Base-by-base conservation (phyloP, 2,329 filamentous ascomycete genomes). In the Colletotrichum sp. region DNA sequence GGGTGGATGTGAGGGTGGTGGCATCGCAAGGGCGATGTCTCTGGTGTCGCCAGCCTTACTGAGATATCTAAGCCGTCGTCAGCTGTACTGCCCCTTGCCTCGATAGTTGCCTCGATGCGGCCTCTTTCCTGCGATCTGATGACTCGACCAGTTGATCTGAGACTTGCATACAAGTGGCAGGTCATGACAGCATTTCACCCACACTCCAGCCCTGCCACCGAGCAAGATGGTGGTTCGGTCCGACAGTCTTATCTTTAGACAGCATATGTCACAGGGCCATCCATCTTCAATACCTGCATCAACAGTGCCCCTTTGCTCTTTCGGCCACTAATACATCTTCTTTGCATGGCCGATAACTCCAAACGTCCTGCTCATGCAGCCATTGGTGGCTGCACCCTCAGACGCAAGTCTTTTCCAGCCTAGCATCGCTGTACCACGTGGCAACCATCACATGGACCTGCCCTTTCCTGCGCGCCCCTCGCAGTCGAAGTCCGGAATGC, bases 341-440 rank as follows among this genome's bases (percentile, higher is more conserved):
- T n/a, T 44, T 34, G 4, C 30, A 13, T 63, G 10, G 12, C 55
- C 30, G 30, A 24, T 10, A 67, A 24, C 55, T 63, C 62, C 55
- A 57, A 63, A 9, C 18, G 48, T 48, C 16, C 36, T 32, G 34
- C 16, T 55, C 63, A 63, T 48, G 55, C 55, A 44, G 39, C 48
- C 72, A 26, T 8, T 30, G 55, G 18, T 16, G 52, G 30, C 30
- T 60, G 52, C 34, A 34, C 26, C 13, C 30, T 52, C 8, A 57
- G 22, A 13, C 18, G 63, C n/a, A 44, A 67, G 24, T 64, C 30
- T 55, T 39, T 66, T 66, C 55, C 34, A 18, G 39, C 32, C 26
- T 72, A 72, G 69, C 65, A 44, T 13, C 24, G 55, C 13, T 24
- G 63, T 30, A 75, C 73, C 69, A 75, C 73, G 73, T 75, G 73